These are phyloP conservation scores for Brasenia schreberi DNA, from an alignment of 164 flowering plant species.

Conservation along the genomic window DNA sequence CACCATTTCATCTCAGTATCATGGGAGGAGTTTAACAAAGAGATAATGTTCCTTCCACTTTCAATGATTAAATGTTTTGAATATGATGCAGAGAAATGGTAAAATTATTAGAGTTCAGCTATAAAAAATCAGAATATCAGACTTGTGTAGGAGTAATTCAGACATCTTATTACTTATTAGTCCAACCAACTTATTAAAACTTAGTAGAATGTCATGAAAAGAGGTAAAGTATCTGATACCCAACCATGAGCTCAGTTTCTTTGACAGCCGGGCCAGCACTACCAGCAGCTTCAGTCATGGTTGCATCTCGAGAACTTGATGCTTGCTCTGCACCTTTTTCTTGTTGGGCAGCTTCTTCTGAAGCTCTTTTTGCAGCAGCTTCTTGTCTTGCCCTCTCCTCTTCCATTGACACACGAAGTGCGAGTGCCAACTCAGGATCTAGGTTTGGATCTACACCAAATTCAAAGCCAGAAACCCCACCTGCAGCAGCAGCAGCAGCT, in stretches of 20 bases:
- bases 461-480: constrained; percentile 69
- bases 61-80: too few relatives aligned
- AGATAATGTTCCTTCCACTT: too few relatives aligned
- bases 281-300: constrained; percentile 43
- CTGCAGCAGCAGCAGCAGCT: constrained; percentile 70
- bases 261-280: constrained; percentile 34
- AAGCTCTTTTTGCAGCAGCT: constrained; percentile 93
- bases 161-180: too few relatives aligned
- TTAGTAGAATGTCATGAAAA: too few relatives aligned
- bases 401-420: constrained; percentile 96
- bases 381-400: constrained; percentile 99
- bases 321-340: constrained; percentile 51
- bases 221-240: background rate
- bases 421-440: constrained; percentile 97
- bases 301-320: constrained; percentile 52
- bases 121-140: too few relatives aligned
- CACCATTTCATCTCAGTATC: too few relatives aligned
- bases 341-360: constrained; percentile 62
- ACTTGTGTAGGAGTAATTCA: too few relatives aligned
- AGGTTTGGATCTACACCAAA: constrained; percentile 97
- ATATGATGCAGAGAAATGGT: too few relatives aligned
- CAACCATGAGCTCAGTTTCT: constrained; percentile 39
- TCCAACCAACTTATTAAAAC: too few relatives aligned
- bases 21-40: too few relatives aligned
- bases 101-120: too few relatives aligned